phyloP scores from a whole-genome alignment of 2,329 filamentous ascomycete genomes.

The Cryphonectria japonica region DNA sequence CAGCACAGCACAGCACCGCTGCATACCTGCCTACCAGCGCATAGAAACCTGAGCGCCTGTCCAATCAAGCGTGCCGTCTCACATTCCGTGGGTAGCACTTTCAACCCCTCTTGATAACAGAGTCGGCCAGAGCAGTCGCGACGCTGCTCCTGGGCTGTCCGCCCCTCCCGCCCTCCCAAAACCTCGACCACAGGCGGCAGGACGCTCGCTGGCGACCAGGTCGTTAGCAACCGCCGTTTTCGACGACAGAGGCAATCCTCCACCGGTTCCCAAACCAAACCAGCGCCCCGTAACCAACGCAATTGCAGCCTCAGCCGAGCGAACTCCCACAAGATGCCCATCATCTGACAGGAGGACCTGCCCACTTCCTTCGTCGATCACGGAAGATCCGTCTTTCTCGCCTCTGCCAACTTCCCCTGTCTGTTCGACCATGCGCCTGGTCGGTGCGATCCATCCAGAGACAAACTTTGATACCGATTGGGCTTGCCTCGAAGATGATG shows the following conservation, averaged over 20 bases:
- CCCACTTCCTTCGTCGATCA: conserved; percentile 18
- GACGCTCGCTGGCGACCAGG: not conserved
- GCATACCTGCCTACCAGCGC: not conserved
- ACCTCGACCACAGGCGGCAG: conserved; percentile 1
- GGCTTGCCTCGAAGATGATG: conserved; percentile 24
- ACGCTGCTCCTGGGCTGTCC: not conserved
- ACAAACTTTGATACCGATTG: conserved; percentile 16
- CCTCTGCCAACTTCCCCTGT: conserved; percentile 15
- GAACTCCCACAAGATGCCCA: conserved; percentile 28
- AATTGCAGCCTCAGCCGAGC: conserved; percentile 20
- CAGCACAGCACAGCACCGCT: not conserved
- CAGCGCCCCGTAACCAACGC: not conserved
- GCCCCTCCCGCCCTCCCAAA: not conserved
- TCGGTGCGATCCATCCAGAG: conserved; percentile 24
- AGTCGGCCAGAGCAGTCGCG: not conserved
- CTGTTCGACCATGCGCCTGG: conserved; percentile 26
- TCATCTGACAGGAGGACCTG: conserved; percentile 23
- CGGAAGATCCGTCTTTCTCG: conserved; percentile 14
- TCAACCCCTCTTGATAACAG: not conserved
- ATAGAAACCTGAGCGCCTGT: not conserved
- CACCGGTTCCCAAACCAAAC: not conserved
- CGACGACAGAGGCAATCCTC: not conserved
- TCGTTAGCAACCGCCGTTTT: not conserved
- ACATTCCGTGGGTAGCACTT: not conserved
- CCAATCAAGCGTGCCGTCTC: not conserved